Percentiles rank a stretch among this genome's conserved stretches.
These are phyloP conservation scores for Geotrichum fermentans DNA, from an alignment of 1,139 yeast species.

Conservation along the genomic window DNA sequence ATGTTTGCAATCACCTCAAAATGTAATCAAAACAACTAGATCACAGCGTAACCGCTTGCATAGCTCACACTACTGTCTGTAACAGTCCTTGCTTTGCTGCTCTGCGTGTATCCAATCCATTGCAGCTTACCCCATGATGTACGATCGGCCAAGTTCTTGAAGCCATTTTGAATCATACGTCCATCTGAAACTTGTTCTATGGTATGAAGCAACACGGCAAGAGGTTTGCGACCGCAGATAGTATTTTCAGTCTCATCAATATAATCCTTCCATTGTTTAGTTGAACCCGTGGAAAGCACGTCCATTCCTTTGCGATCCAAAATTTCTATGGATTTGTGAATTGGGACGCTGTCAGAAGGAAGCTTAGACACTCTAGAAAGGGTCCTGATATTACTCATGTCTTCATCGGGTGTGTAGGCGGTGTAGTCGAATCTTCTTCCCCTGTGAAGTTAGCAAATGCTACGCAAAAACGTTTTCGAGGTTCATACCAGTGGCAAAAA, in stretches of 20 bases:
- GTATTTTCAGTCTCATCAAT: slow-evolving; percentile 73
- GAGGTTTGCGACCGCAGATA: slow-evolving; percentile 88
- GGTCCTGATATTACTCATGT: slow-evolving; percentile 4
- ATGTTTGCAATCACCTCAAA: too few species aligned
- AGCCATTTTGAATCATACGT: slow-evolving; percentile 21
- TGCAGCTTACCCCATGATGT: slow-evolving; percentile 40
- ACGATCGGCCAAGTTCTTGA: slow-evolving; percentile 18
- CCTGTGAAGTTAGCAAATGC: slow-evolving; percentile 16
- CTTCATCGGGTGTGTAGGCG: slow-evolving; percentile 24
- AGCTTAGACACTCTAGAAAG: slow-evolving; percentile 7
- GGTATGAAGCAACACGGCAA: slow-evolving; percentile 56
- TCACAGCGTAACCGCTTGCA: slow-evolving; percentile 72
- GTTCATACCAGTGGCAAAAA: slow-evolving; percentile 89
- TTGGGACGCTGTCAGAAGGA: slow-evolving; percentile 39
- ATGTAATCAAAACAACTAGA: too few species aligned
- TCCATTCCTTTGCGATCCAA: slow-evolving; percentile 69
- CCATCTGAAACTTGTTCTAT: slow-evolving; percentile 38
- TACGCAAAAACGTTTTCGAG: slow-evolving; percentile 33
- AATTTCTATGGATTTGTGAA: slow-evolving; percentile 65
- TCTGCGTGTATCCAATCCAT: slow-evolving; percentile 84
- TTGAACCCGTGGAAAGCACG: slow-evolving; percentile 52
- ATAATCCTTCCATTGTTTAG: slow-evolving; percentile 60
- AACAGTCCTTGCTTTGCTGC: slow-evolving; percentile 48
- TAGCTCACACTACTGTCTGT: slow-evolving; percentile 83
- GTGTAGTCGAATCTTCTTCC: slow-evolving; percentile 27